These are phyloP conservation scores for Fusarium ramigenum DNA, from an alignment of 2,329 filamentous ascomycete species.

Conservation along the genomic window DNA sequence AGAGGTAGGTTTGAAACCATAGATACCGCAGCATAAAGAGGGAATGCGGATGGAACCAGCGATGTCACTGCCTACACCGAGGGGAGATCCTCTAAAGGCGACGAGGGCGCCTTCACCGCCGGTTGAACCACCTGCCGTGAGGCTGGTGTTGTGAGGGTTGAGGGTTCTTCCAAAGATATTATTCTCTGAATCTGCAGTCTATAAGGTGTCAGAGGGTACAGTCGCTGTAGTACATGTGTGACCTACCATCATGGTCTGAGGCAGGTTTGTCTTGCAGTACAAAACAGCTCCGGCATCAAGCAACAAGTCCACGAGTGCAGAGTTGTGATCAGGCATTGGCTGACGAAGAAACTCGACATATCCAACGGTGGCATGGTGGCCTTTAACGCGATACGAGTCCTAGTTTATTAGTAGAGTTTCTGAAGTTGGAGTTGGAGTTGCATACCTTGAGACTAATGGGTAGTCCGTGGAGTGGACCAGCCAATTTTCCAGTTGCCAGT, in stretches of 20 bases:
- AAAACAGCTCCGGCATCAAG: slow-evolving; percentile 43
- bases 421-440: fast-evolving
- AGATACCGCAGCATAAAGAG: slow-evolving; percentile 65
- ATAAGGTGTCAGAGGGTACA: not conserved
- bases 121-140: slow-evolving; percentile 41
- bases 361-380: slow-evolving; percentile 38
- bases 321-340: slow-evolving; percentile 28
- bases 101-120: slow-evolving; percentile 40
- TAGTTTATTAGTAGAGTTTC: not conserved
- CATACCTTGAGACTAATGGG: slow-evolving; percentile 40
- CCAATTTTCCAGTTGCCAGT: slow-evolving; percentile 31
- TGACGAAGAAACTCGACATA: slow-evolving; percentile 40
- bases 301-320: slow-evolving; percentile 39
- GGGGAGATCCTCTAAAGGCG: slow-evolving; percentile 35
- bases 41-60: slow-evolving; percentile 61
- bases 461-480: slow-evolving; percentile 33
- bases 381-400: slow-evolving; percentile 39
- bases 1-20: slow-evolving; percentile 64
- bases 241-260: slow-evolving; percentile 69
- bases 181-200: slow-evolving; percentile 53
- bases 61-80: slow-evolving; percentile 42
- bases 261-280: slow-evolving; percentile 58
- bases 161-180: slow-evolving; percentile 42
- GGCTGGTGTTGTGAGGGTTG: slow-evolving; percentile 48
- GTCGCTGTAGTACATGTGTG: fast-evolving